Conservation (phyloP, 345 rosid species). For the Alliaria petiolata region DNA sequence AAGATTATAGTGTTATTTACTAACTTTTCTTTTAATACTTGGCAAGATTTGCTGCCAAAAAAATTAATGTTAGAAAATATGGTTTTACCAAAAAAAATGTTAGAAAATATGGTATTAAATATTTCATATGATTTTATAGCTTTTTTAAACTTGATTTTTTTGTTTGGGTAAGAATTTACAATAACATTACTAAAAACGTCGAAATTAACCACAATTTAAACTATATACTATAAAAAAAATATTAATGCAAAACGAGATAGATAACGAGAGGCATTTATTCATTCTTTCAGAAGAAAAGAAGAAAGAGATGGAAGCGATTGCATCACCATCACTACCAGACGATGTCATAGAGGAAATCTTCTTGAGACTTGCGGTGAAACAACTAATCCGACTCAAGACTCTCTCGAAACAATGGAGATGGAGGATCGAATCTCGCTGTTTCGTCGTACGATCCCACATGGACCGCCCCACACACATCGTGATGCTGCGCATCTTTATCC, state of each 20-base stretch:
- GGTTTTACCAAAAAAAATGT: not conserved
- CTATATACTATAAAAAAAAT: not conserved
- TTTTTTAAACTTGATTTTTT: not conserved
- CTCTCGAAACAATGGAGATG: not conserved
- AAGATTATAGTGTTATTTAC: not conserved
- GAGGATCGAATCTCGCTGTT: not conserved
- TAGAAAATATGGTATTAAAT: too few species aligned
- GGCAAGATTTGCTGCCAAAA: not conserved
- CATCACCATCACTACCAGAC: not conserved
- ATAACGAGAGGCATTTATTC: not conserved
- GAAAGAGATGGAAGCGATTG: not conserved
- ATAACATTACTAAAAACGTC: not conserved
- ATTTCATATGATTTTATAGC: not conserved
- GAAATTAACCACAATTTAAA: not conserved
- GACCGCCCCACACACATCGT: not conserved
- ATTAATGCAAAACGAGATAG: not conserved
- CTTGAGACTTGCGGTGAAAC: not conserved
- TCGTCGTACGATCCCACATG: not conserved
- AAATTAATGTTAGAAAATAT: not conserved
- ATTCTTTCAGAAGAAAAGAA: too few species aligned
- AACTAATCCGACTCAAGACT: not conserved
- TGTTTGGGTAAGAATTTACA: not conserved
- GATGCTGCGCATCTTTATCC: not conserved
- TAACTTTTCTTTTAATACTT: not conserved
- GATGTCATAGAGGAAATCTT: not conserved